Conservation (phyloP, 2,329 filamentous ascomycete genomes). For the Cercospora zeina region DNA sequence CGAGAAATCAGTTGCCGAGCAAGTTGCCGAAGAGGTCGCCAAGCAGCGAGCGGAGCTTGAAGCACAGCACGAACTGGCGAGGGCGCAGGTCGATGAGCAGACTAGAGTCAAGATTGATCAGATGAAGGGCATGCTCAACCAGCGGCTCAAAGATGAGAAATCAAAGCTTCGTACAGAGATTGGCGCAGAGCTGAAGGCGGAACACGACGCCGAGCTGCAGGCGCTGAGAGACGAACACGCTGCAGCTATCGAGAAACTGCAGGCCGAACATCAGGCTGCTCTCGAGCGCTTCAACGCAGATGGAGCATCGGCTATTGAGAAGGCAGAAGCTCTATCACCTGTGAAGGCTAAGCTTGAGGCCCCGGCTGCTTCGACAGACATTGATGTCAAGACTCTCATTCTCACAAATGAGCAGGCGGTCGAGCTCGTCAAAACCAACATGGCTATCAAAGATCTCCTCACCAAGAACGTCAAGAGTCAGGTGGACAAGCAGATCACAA, state of each 20-base stretch:
- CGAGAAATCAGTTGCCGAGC: conserved; percentile 48
- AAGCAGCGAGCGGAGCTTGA: conserved; percentile 43
- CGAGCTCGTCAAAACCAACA: conserved; percentile 53
- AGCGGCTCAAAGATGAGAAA: conserved; percentile 60
- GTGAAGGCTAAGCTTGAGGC: conserved; percentile 42
- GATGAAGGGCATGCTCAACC: conserved; percentile 68
- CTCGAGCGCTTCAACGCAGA: conserved; percentile 42
- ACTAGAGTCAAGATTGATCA: conserved; percentile 62
- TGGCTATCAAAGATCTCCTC: conserved; percentile 52
- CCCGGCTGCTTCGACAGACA: conserved; percentile 31
- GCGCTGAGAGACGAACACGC: conserved; percentile 50
- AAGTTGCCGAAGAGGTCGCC: conserved; percentile 50
- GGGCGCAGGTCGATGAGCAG: conserved; percentile 51
- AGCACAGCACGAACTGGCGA: conserved; percentile 41
- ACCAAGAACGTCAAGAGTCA: conserved; percentile 59
- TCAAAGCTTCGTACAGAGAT: conserved; percentile 42
- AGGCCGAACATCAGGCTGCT: conserved; percentile 42
- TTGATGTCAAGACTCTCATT: conserved; percentile 37
- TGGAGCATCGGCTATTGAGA: conserved; percentile 43
- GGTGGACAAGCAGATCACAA: conserved; percentile 46
- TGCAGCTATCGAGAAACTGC: conserved; percentile 46
- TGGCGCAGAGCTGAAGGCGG: conserved; percentile 39
- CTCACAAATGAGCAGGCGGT: conserved; percentile 53
- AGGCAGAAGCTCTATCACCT: conserved; percentile 36
- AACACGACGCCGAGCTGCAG: conserved; percentile 54